Conservation (phyloP, 2,329 filamentous ascomycete genomes). For the Claviceps purpurea region DNA sequence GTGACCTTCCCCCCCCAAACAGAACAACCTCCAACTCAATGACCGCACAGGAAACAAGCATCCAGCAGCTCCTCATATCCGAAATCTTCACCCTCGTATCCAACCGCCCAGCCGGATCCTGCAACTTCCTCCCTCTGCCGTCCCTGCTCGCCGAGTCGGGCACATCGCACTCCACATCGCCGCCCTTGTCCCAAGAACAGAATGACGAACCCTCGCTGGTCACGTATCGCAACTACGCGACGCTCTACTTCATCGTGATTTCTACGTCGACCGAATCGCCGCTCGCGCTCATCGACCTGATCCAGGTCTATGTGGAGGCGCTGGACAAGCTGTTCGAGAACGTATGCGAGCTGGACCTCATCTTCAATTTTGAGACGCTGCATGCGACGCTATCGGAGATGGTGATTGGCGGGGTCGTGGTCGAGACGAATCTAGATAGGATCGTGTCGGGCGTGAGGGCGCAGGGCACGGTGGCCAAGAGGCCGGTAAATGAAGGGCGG, state of each 20-base stretch:
- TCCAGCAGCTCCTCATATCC: slow-evolving; percentile 89
- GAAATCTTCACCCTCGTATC: slow-evolving; percentile 96
- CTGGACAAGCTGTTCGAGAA: slow-evolving; percentile 94
- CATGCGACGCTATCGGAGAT: slow-evolving; percentile 86
- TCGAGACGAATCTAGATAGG: slow-evolving; percentile 80
- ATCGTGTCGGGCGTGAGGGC: slow-evolving; percentile 74
- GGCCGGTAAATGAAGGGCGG: slow-evolving; percentile 60
- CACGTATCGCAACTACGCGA: slow-evolving; percentile 96
- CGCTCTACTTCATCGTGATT: slow-evolving; percentile 97
- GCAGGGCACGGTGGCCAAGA: slow-evolving; percentile 65
- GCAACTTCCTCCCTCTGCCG: slow-evolving; percentile 84
- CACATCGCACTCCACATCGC: slow-evolving; percentile 38
- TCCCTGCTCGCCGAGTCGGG: slow-evolving; percentile 50
- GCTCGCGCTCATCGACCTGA: slow-evolving; percentile 86
- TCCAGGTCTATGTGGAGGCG: slow-evolving; percentile 95
- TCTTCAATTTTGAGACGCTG: slow-evolving; percentile 97
- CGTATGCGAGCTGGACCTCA: slow-evolving; percentile 93
- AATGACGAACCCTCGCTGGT: slow-evolving; percentile 90
- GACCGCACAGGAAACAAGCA: slow-evolving; percentile 68
- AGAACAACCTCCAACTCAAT: not conserved
- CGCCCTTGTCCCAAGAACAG: slow-evolving; percentile 47
- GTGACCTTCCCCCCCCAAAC: not conserved
- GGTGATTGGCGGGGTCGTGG: slow-evolving; percentile 87
- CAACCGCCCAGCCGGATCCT: slow-evolving; percentile 79
- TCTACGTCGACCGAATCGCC: slow-evolving; percentile 93